Evolutionary conservation across 495 filamentous ascomycete species (phyloP), one percentile per base, ranked within the genome.

Genomic region (Sporormia fimetaria): DNA sequence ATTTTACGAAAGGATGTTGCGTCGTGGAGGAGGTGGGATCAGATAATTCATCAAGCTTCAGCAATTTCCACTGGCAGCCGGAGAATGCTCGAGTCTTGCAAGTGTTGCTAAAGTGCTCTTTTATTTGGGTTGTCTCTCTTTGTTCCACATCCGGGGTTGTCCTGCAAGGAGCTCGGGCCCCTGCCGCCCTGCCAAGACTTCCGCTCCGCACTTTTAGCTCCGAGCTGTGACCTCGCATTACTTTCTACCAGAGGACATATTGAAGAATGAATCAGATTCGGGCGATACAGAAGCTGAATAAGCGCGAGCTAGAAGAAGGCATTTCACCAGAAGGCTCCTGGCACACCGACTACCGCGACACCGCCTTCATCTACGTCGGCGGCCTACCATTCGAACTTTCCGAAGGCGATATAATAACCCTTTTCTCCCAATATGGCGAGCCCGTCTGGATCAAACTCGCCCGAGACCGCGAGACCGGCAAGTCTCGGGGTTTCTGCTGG

Each of bases 281-380:
- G 52, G 76, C 83, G 48, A 83, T 95, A 48, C 81, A 93, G 62
- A 75, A 78, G 56, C 80, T 98, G 44, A 99, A 96, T 66, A 86
- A 93, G 70, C 78, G 80, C 44, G 90, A 99, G 64, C 80, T 96
- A 39, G 85, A 95, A 62, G 78, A 83, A 60, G 80, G 74, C 42
- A 83, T 78, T 37, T 63, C 81, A 11, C 77, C 83, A 23, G 73
- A 83, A 61, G 90, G 82, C 33, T 96, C 92, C 43, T 99, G 90
- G 90, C 90, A 99, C 61, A 76, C 80, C 55, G 90, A 99, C 66
- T 96, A 94, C 63, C 80, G 83, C 60, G 88, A 95, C 67, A 94
- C 92, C 9, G 90, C 90, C 46, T 99, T 88, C 62, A 69, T 99
- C 57, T 90, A 90, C 67, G 86, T 96, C 40, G 92, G 92, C 51